phyloP scores from a whole-genome alignment of 768 basidiomycete species.

The Podaxis rugospora region DNA sequence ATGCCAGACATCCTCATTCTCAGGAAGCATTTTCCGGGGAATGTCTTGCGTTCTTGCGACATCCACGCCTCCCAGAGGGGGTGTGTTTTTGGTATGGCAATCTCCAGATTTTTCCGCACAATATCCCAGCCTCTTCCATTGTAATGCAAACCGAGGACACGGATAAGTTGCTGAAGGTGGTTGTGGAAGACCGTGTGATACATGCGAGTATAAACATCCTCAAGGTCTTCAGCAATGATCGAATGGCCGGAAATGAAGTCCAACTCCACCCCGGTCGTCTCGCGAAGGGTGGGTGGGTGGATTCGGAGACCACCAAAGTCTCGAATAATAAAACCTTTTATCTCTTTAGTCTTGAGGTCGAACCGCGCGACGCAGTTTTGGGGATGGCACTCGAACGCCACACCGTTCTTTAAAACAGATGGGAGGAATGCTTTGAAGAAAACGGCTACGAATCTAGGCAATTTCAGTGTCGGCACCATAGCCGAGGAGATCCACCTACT shows the following conservation, averaged over 20 bases:
- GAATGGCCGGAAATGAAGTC: constrained; percentile 45
- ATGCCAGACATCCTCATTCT: constrained; percentile 54
- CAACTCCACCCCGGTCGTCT: constrained; percentile 45
- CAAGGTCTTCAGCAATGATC: constrained; percentile 44
- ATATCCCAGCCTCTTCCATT: constrained; percentile 50
- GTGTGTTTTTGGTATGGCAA: constrained; percentile 42
- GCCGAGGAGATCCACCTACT: constrained; percentile 24
- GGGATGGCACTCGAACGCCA: constrained; percentile 57
- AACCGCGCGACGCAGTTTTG: constrained; percentile 59
- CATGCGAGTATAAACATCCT: constrained; percentile 54
- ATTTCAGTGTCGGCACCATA: constrained; percentile 6
- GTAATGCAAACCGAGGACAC: constrained; percentile 54
- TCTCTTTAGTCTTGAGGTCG: constrained; percentile 40
- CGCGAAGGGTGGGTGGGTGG: constrained; percentile 44
- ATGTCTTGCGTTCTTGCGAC: constrained; percentile 38
- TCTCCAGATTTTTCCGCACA: constrained; percentile 39
- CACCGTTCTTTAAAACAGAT: constrained; percentile 47
- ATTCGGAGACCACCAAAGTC: constrained; percentile 56
- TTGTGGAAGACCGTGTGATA: constrained; percentile 58
- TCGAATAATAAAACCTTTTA: constrained; percentile 52
- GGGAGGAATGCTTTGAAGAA: constrained; percentile 55
- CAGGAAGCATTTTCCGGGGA: constrained; percentile 54
- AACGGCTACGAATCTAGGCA: constrained; percentile 39
- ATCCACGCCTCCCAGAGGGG: constrained; percentile 47
- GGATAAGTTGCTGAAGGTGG: constrained; percentile 55